phyloP scores from a whole-genome alignment of 129 eudicot genomes.

The Tagetes erecta region DNA sequence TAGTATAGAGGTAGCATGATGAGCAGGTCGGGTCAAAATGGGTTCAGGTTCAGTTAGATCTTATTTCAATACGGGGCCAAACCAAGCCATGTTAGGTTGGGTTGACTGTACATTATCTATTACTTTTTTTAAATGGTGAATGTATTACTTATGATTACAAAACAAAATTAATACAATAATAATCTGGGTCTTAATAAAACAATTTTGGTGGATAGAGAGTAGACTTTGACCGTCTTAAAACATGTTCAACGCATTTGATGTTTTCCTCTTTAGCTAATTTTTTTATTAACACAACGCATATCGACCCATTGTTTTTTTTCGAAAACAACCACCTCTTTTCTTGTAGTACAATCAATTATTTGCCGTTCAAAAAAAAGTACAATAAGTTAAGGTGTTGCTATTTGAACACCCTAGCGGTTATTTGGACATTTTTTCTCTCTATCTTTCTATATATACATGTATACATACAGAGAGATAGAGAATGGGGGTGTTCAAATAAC shows the following conservation, averaged over 20 bases:
- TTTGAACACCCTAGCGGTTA: no score
- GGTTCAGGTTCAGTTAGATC: background rate
- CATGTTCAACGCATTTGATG: background rate
- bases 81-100: background rate
- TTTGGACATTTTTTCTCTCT: no score
- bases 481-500: no score
- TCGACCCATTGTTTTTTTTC: background rate
- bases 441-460: no score
- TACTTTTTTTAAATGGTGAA: background rate
- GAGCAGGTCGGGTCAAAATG: conserved; percentile 1
- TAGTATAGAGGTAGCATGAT: background rate
- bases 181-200: background rate
- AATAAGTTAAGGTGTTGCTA: no score
- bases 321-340: background rate
- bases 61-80: background rate
- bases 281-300: background rate
- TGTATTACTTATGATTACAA: background rate
- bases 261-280: background rate
- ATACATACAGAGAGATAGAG: no score
- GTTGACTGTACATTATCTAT: background rate
- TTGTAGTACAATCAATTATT: background rate
- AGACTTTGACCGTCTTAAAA: background rate
- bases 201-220: background rate
- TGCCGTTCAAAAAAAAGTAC: background rate
- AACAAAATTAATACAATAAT: background rate